phyloP scores from a whole-genome alignment of 257 asterid species.

The Solanum corneliomulleri region DNA sequence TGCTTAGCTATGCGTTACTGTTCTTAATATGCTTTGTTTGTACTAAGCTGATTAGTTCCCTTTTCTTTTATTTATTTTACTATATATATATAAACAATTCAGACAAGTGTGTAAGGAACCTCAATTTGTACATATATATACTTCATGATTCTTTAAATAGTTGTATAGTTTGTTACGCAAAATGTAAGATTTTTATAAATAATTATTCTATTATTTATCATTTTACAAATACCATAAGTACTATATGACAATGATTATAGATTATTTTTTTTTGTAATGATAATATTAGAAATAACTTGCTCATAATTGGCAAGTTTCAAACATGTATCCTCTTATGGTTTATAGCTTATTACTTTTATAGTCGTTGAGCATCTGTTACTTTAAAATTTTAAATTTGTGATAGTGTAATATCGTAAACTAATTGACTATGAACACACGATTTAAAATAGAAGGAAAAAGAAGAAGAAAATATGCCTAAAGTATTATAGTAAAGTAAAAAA shows the following conservation, averaged over 20 bases:
- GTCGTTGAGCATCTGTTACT: no score
- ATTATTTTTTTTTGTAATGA: no score
- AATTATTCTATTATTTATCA: not conserved
- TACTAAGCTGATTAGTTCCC: not conserved
- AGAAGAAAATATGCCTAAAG: no score
- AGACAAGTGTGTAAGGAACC: not conserved
- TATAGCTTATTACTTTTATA: no score
- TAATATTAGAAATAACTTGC: not conserved
- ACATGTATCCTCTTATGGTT: no score
- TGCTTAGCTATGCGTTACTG: not conserved
- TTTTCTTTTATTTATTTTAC: not conserved
- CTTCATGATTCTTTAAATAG: not conserved
- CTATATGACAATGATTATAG: not conserved
- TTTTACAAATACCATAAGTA: not conserved
- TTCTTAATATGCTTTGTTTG: not conserved
- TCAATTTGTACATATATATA: not conserved
- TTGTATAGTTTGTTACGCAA: not conserved
- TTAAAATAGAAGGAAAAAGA: not conserved
- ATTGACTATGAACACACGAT: not conserved
- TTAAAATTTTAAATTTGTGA: no score
- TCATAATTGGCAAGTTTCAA: not conserved
- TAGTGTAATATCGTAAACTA: not conserved
- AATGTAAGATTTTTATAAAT: no score
- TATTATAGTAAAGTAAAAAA: accelerated
- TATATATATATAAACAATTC: not conserved